Base-by-base conservation (phyloP, 2,329 filamentous ascomycete genomes). In the Verticillium albo-atrum region DNA sequence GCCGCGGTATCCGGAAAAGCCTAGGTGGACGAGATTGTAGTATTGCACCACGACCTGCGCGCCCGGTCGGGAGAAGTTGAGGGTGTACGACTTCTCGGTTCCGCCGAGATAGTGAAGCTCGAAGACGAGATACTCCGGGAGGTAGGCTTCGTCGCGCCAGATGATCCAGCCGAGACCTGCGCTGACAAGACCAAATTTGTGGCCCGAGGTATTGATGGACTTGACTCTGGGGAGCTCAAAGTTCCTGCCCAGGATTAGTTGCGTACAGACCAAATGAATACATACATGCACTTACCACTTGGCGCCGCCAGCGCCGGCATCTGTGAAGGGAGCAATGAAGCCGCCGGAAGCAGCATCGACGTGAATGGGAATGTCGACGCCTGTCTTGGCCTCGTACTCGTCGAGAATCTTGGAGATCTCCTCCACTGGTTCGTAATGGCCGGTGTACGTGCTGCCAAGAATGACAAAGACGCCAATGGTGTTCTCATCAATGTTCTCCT, bases 391-490 rank as follows among this genome's bases (percentile, higher is more conserved):
- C 70, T 90, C 78, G 55, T 81, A 87, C 51, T 83, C 77, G 62
- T 90, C 86, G 2, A 91, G 75, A 14, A 90, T 81, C 20, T 85
- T 79, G 23, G 82, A 84, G 23, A 91, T 82, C 66, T 87, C 84
- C 68, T 89, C 84, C 0, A 91, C 87, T 0, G 88, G 87, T 71
- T 91, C 88, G 63, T 87, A 91, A 67, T 91, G 87, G 0, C 89
- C 88, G 0, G 89, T 91, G 65, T 91, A 91, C 0, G 89, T 91
- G 56, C 82, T 87, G 3, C 89, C 88, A 5, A 91, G 68, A 57
- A 91, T 91, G 0, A 89, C 85, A 67, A 89, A 91, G 0, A 91
- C 76, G n/a, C 89, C 89, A 65, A 91, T 90, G 0, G 89, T 91
- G 65, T 91, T 91, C 72, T 91, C 88, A 62, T 91, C 88, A 34